These are phyloP conservation scores for Helicocarpus griseus DNA, from an alignment of 2,329 filamentous ascomycete genomes.

Conservation along the genomic window DNA sequence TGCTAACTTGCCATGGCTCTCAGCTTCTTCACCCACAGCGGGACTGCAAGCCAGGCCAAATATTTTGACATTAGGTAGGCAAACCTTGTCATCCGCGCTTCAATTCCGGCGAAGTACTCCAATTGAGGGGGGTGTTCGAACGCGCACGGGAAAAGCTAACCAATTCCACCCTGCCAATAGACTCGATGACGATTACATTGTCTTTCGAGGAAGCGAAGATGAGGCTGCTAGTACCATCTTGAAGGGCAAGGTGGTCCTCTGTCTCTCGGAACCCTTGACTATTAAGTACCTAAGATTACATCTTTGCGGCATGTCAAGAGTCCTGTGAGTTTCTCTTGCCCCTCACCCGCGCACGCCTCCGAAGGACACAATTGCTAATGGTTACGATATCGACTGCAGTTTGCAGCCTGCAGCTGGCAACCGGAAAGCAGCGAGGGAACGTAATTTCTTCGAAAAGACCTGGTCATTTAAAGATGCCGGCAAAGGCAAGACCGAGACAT, in stretches of 20 bases:
- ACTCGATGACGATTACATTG: constrained; percentile 67
- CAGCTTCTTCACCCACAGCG: constrained; percentile 35
- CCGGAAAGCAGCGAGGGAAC: constrained; percentile 32
- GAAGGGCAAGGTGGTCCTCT: constrained; percentile 64
- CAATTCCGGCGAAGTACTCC: no score
- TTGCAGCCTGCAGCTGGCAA: constrained; percentile 21
- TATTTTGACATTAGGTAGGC: constrained; percentile 40
- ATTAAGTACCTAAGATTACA: constrained; percentile 66
- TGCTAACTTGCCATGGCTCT: constrained; percentile 28
- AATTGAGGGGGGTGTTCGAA: no score
- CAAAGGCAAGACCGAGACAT: constrained; percentile 42
- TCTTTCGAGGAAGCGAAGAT: constrained; percentile 64
- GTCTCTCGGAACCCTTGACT: constrained; percentile 57
- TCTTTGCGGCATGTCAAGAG: constrained; percentile 58
- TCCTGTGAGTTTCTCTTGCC: constrained; percentile 48
- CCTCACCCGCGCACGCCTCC: not conserved
- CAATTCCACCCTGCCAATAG: constrained; percentile 40
- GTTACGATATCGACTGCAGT: constrained; percentile 27
- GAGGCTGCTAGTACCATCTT: constrained; percentile 68
- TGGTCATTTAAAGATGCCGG: constrained; percentile 57
- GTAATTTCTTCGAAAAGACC: constrained; percentile 55
- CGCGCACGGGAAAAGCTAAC: not conserved
- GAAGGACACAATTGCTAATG: constrained; percentile 11
- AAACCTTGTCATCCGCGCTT: no score
- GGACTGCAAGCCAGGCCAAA: constrained; percentile 36